phyloP scores from a whole-genome alignment of 192 early-diverging fungal genomes.

The Mortierella hygrophila region DNA sequence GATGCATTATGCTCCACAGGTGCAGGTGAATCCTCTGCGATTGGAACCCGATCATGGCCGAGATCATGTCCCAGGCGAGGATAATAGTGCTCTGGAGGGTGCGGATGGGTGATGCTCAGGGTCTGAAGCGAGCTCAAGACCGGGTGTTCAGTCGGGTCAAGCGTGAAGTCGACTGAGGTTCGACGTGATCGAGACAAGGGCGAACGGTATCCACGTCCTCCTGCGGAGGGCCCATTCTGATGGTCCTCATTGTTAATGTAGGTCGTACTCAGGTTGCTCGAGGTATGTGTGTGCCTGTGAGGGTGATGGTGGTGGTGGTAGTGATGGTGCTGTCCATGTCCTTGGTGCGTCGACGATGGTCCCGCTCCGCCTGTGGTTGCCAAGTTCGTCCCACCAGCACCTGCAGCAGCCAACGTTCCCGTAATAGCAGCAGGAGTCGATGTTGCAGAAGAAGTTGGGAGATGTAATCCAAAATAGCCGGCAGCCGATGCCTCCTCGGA shows the following conservation, averaged over 20 bases:
- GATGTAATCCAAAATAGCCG: slow-evolving; percentile 41
- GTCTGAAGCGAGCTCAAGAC: slow-evolving; percentile 32
- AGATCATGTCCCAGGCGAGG: slow-evolving; percentile 44
- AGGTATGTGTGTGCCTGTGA: slow-evolving; percentile 25
- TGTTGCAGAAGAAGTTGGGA: slow-evolving; percentile 10
- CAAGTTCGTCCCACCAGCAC: background rate
- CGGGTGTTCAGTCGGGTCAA: slow-evolving; percentile 35
- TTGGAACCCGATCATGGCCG: slow-evolving; percentile 39
- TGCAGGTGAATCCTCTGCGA: background rate
- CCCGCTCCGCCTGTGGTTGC: background rate
- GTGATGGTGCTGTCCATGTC: slow-evolving; percentile 14
- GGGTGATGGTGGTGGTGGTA: slow-evolving; percentile 6
- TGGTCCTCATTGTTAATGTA: slow-evolving; percentile 14
- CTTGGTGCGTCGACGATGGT: background rate
- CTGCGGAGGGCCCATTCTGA: background rate
- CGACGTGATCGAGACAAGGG: slow-evolving; percentile 18
- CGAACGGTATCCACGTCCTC: slow-evolving; percentile 1
- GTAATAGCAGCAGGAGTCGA: background rate
- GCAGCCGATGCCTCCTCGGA: slow-evolving; percentile 25
- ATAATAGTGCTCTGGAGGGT: slow-evolving; percentile 41
- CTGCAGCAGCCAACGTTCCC: background rate
- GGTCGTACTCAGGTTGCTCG: slow-evolving; percentile 31
- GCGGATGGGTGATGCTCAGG: slow-evolving; percentile 31
- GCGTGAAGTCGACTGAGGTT: slow-evolving; percentile 15
- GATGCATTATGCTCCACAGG: background rate